Base-by-base conservation (phyloP, 495 filamentous ascomycete genomes). In the Viridothelium virens region DNA sequence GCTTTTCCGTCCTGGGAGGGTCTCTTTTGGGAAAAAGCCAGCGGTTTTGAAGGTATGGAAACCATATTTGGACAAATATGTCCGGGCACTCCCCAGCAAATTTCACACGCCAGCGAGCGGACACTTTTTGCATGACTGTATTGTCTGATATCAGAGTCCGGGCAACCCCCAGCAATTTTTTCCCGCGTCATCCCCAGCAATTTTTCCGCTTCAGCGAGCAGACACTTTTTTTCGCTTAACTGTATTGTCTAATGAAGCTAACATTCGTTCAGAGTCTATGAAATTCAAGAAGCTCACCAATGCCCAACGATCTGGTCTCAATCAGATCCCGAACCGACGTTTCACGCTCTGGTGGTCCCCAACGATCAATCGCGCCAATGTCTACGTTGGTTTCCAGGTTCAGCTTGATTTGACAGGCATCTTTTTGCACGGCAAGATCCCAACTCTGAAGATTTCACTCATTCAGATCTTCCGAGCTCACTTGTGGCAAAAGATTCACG, bases 401-500 rank as follows among this genome's bases (percentile, higher is more conserved):
- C 95, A 99, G 74, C 83, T 99, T 56, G 95, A 99, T 85, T 80
- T 99, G 65, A 99, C 95, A 18, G 95, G 95, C 76, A 99, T 99
- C 71, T 99, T 99, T 86, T 84, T 99, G 71, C 95, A 99, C 82
- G 95, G 95, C 70, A 99, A 99, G 78, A 99, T 99, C 73, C 95
- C 95, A 3, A 99, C 95, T 0, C 76, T 99, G 63, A 99, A 99
- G 82, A 99, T 99, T 66, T 96, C 92, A 1, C 79, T 99, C 63
- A 99, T 99, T 70, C 95, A 99, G 77, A 99, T 99, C 70, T 99
- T 99, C 89, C 90, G 95, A 72, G 95, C 95, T 62, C 95, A 99
- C 84, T 87, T 99, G 82, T 99, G 95, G 95, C 95, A 99, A 77
- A 99, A 99, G 82, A 97, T 99, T 62, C 95, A 99, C 78, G 95